Evolutionary conservation across 768 basidiomycete species (phyloP).

Genomic region (Dacryopinax primogenitus): DNA sequence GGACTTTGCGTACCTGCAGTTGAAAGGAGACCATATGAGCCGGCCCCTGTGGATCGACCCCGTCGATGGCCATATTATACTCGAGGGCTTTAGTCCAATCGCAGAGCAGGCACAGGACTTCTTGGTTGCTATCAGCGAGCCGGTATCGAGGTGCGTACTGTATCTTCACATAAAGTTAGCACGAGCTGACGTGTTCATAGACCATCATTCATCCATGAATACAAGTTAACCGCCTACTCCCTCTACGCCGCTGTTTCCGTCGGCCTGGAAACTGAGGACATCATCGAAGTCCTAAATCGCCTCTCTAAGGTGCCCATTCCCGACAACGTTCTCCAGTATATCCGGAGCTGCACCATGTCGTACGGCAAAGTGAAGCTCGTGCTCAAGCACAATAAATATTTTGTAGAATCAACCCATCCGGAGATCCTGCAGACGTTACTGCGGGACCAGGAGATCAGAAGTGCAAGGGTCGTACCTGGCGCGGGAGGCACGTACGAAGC

Average conservation of each 20-base stretch:
- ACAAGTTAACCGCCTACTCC: conserved; percentile 95
- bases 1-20: conserved; percentile 27
- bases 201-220: conserved; percentile 97
- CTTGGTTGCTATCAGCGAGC: conserved; percentile 93
- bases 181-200: conserved; percentile 30
- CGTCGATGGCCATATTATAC: conserved; percentile 81
- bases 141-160: conserved; percentile 83
- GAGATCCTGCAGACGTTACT: conserved; percentile 80
- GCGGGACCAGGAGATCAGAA: conserved; percentile 73
- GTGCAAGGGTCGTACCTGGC: conserved; percentile 51
- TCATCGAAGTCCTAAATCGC: conserved; percentile 86
- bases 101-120: conserved; percentile 98
- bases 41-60: conserved; percentile 68
- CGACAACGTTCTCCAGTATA: conserved; percentile 68
- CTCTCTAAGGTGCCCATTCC: conserved; percentile 90
- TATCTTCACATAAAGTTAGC: neutral
- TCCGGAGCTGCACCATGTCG: conserved; percentile 84
- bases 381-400: conserved; percentile 95
- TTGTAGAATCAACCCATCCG: conserved; percentile 88
- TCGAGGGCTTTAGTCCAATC: conserved; percentile 95
- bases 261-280: conserved; percentile 92
- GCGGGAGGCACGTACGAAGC: conserved; percentile 34
- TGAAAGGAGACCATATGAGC: conserved; percentile 16
- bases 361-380: conserved; percentile 99
- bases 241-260: conserved; percentile 98